Evolutionary conservation across 129 eudicot genomes (phyloP).

Genomic region (Smallanthus sonchifolius): DNA sequence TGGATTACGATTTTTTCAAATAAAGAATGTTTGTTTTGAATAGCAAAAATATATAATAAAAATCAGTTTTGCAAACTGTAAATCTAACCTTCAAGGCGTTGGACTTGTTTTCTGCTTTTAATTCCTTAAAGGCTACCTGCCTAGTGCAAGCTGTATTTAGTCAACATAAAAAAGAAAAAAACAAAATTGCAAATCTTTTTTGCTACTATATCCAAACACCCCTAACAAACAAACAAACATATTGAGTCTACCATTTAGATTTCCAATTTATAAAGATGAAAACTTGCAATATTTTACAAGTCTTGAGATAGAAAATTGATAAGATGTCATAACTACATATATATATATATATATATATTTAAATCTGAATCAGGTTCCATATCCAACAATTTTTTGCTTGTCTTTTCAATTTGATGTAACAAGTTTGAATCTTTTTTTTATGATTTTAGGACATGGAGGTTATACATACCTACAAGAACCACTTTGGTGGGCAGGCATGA

Average conservation of each 20-base stretch:
- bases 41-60: background rate
- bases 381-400: background rate
- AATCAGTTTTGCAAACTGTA: background rate
- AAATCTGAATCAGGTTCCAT: background rate
- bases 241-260: background rate
- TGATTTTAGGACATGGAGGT: constrained; percentile 54
- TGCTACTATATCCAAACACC: no score
- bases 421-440: background rate
- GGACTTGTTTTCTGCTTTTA: no score
- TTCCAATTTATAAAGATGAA: background rate
- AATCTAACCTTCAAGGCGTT: background rate
- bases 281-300: background rate
- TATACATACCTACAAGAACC: constrained; percentile 80
- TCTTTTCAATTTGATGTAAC: background rate
- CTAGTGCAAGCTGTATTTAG: background rate
- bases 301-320: background rate
- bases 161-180: background rate
- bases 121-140: no score
- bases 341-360: no score
- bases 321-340: background rate
- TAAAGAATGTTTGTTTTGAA: background rate
- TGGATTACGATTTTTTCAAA: background rate
- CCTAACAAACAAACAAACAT: background rate
- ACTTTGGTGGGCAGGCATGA: constrained; percentile 94
- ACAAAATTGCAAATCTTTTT: background rate